Percentiles rank a stretch among this genome's conserved stretches.
Evolutionary conservation across 75 land plant genomes (phyloP).

Genomic region (Cryptomeria japonica): DNA sequence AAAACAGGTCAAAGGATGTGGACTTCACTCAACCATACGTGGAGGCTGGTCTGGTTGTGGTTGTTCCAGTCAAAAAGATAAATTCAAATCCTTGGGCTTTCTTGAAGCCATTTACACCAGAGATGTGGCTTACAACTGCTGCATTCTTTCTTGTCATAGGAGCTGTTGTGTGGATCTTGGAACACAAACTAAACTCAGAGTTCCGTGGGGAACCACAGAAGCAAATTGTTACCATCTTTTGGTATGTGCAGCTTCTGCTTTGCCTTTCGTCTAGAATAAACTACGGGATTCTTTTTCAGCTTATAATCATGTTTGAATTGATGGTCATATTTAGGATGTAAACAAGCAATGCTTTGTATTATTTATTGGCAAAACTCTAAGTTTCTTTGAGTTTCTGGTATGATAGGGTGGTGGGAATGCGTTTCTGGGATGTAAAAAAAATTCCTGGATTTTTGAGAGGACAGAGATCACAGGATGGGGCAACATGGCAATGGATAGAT

Average conservation of each 20-base stretch:
- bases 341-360: neutral
- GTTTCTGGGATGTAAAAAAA: neutral
- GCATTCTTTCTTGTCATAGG: slow-evolving; percentile 52
- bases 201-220: slow-evolving; percentile 64
- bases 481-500: too few relatives aligned
- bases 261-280: neutral
- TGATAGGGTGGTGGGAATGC: neutral
- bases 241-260: slow-evolving; percentile 29
- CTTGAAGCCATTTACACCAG: slow-evolving; percentile 42
- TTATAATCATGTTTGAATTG: neutral
- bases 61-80: slow-evolving; percentile 52
- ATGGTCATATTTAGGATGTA: neutral
- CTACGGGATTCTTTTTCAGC: neutral
- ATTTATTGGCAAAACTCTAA: neutral
- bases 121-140: slow-evolving; percentile 54
- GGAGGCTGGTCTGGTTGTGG: slow-evolving; percentile 82
- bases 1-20: slow-evolving; percentile 65
- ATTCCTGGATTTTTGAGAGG: too few relatives aligned
- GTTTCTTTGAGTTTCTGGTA: neutral
- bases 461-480: too few relatives aligned
- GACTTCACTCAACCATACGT: slow-evolving; percentile 81
- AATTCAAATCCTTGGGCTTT: slow-evolving; percentile 64
- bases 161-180: slow-evolving; percentile 61
- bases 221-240: slow-evolving; percentile 53
- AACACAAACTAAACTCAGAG: slow-evolving; percentile 54